Base-by-base conservation (phyloP, 768 basidiomycete genomes). In the Tulasnella sp. region DNA sequence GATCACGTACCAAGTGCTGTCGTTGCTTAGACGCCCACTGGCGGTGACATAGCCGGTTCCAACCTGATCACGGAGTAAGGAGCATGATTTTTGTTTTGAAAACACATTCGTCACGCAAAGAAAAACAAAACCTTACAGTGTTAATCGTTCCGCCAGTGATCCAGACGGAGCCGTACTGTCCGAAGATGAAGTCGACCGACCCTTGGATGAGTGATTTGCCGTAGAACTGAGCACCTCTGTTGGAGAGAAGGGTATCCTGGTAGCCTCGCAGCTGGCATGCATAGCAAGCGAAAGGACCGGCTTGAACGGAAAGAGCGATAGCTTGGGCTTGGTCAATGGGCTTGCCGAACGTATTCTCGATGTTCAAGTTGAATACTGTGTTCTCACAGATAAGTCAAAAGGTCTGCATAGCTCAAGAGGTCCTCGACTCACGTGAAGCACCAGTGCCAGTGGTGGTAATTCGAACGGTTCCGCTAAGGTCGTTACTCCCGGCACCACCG, bases 141-240 rank as follows among this genome's bases (percentile, higher is more conserved):
- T 70, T 70, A 42, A 70, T 70, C 22, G 69, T 70, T 17, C 41
- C 69, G 47, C 69, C 69, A 12, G 69, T 70, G 29, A 70, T 62
- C 69, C 69, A 70, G 42, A 70, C 35, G 1, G 62, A 37, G 17
- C 66, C 71, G 16, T 37, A 37, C 42, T 65, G 66, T 8, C 71
- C 73, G 44, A 73, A 70, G 44, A 75, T 72, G 67, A 71, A 75
- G 52, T 75, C 75, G 47, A 75, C 75, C 14, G 74, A 75, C 22
- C 75, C 75, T 52, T 72, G 69, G 42, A 75, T 75, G 63, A 65
- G 69, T 26, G 63, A 74, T 37, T 62, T 62, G 44, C 22, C 41
- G 62, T 72, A 44, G 39, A 44, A 71, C 42, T 63, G 68, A 35
- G 32, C 6, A 8, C 66, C 59, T 41, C 22, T 37, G 41, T 62